Conservation (phyloP, 176 grass and related monocot species). For the Carex myosuroides region DNA sequence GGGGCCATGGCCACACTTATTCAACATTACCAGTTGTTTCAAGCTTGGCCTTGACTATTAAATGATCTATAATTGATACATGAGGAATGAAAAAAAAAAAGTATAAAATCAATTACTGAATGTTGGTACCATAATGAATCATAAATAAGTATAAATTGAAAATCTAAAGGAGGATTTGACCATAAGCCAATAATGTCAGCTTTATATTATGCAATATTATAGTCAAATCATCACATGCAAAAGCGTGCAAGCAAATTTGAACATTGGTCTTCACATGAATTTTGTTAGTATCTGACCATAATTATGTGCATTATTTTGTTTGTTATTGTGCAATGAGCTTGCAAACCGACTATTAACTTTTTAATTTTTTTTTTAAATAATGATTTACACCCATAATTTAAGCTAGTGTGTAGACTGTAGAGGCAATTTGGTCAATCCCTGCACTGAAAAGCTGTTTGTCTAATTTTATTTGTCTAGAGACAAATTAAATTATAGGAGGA, state of each 20-base stretch:
- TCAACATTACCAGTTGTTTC: constrained; percentile 5
- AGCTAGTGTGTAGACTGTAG: no score
- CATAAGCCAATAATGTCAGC: not conserved
- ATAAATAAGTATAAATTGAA: not conserved
- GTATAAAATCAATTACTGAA: not conserved
- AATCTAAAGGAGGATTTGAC: not conserved
- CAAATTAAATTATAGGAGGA: no score
- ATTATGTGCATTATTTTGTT: not conserved
- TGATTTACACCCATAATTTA: no score
- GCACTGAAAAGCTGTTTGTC: no score
- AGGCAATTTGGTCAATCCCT: no score
- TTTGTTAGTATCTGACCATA: not conserved
- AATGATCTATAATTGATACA: not conserved
- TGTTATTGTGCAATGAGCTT: not conserved
- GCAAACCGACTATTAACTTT: not conserved
- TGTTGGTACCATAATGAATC: not conserved
- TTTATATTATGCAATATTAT: not conserved
- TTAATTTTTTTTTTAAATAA: no score
- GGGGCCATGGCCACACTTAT: not conserved
- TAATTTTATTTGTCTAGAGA: no score
- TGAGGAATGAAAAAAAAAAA: not conserved
- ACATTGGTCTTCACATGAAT: not conserved
- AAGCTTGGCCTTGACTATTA: not conserved
- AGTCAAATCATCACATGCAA: not conserved
- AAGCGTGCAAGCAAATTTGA: not conserved